phyloP scores from a whole-genome alignment of 2,329 filamentous ascomycete genomes.

The Endothia cerciana region DNA sequence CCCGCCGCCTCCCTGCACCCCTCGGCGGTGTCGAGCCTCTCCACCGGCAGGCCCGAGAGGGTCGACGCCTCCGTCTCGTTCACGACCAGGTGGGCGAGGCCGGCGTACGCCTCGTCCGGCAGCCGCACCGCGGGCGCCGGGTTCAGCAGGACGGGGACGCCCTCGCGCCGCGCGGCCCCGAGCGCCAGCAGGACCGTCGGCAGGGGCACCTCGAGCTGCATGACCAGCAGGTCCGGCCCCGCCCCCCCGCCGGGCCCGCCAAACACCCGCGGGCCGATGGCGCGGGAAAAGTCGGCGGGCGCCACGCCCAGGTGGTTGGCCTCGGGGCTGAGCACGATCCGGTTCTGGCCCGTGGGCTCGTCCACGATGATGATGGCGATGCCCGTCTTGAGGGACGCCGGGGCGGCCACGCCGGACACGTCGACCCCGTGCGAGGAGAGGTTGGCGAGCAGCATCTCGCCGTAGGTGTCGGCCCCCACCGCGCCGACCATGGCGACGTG shows the following conservation, averaged over 20 bases:
- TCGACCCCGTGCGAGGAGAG: constrained; percentile 67
- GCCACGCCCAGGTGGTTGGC: constrained; percentile 58
- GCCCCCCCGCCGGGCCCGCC: constrained; percentile 26
- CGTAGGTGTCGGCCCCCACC: constrained; percentile 72
- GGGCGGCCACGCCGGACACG: constrained; percentile 54
- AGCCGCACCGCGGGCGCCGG: constrained; percentile 77
- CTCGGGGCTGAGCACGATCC: constrained; percentile 74
- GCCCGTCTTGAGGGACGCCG: constrained; percentile 60
- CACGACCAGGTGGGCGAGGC: constrained; percentile 78
- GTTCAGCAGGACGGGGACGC: constrained; percentile 75
- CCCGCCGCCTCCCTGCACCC: constrained; percentile 53
- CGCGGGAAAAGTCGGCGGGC: constrained; percentile 4
- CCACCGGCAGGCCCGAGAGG: constrained; percentile 61
- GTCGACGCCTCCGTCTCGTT: constrained; percentile 89
- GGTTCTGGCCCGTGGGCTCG: constrained; percentile 72
- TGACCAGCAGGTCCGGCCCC: constrained; percentile 66
- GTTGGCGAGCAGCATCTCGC: constrained; percentile 59
- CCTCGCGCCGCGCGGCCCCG: constrained; percentile 48
- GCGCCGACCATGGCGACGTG: constrained; percentile 73
- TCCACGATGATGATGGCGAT: constrained; percentile 79
- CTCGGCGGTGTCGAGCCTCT: constrained; percentile 50
- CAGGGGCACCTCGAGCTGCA: constrained; percentile 79
- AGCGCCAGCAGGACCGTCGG: constrained; percentile 67
- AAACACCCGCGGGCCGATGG: constrained; percentile 27
- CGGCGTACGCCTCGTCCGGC: constrained; percentile 66